Base-by-base conservation (phyloP, 1,284 basidiomycete genomes). In the Leccinum subrobustum region DNA sequence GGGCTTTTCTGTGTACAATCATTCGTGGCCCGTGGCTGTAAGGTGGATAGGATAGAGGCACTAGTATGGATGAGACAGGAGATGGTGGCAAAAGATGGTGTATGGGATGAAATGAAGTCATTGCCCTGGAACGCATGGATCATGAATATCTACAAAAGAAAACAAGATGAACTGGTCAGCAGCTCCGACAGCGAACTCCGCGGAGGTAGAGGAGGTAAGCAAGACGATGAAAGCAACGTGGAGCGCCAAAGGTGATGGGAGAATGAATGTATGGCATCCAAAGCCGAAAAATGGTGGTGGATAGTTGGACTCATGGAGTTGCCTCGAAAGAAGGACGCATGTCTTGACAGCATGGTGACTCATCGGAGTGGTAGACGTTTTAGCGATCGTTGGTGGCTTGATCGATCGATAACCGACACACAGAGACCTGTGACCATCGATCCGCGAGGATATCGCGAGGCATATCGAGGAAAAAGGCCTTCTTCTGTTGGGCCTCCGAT, bases 381-480 rank as follows among this genome's bases (percentile, higher is more conserved):
- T 56, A 48, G 42, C 52, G 27, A 39, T 55, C 35, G 27, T 54
- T 53, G 23, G 55, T 20, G 55, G 57, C 52, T 20, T 44, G 59
- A 69, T 64, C 55, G 56, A 66, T 64, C 54, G 8, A 52, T 44
- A 25, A 11, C 25, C 23, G n/a, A 8, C 37, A 8, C 37, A 31
- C 12, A 39, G 52, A 23, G 16, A 29, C 29, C 51, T 29, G n/a
- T 56, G 31, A 16, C 29, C 37, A 60, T 70, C 55, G 57, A 56
- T 62, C 59, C 60, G 53, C 57, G 52, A 66, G 67, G 69, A 60
- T 11, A 35, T 54, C 56, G 59, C 56, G 61, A 67, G 65, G 65
- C 55, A 3, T 31, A 48, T 27, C 39, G 6, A 62, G 52, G 25
- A 50, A 54, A 69, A 63, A 47, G 53, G 48, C n/a, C 4, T 18